A percentile compares a stretch with the other conserved stretches of the same genome.
These are phyloP conservation scores for Hygrophorus pudorinus DNA, from an alignment of 768 basidiomycete genomes.

Conservation along the genomic window DNA sequence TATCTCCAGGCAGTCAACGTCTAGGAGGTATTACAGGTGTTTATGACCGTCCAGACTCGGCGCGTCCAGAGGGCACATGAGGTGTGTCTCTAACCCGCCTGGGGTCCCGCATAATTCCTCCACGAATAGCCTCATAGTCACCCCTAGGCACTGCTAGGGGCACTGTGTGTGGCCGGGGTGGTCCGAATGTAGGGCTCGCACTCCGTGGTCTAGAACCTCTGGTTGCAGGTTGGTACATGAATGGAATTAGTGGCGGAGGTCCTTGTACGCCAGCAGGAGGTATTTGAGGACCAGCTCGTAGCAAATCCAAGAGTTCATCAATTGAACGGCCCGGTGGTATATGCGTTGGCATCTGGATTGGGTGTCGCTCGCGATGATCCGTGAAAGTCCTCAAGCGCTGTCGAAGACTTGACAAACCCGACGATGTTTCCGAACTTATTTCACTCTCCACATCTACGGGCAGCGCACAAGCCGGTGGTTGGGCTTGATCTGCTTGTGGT, in stretches of 20 bases:
- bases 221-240: conserved; percentile 44
- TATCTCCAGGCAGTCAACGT: background rate
- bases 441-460: conserved; percentile 6
- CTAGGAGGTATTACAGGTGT: conserved; percentile 3
- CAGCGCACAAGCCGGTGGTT: conserved; percentile 9
- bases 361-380: background rate
- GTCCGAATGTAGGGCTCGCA: conserved; percentile 23
- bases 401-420: conserved; percentile 15
- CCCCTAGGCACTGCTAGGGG: conserved; percentile 12
- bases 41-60: conserved; percentile 4
- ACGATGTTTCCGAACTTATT: conserved; percentile 3
- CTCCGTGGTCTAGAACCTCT: conserved; percentile 23
- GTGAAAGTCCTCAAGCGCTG: conserved; percentile 12
- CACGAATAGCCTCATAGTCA: background rate
- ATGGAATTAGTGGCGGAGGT: conserved; percentile 45
- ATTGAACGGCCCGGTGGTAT: conserved; percentile 42
- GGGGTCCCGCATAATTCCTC: background rate
- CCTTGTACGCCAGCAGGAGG: conserved; percentile 30
- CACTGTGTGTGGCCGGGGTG: conserved; percentile 20
- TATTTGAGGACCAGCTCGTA: conserved; percentile 35
- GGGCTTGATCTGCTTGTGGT: conserved; percentile 15
- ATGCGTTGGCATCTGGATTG: conserved; percentile 31
- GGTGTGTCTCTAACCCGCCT: background rate
- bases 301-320: conserved; percentile 48
- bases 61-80: background rate